phyloP scores from a whole-genome alignment of 2,329 filamentous ascomycete species.

The Xylariaceae sp. region DNA sequence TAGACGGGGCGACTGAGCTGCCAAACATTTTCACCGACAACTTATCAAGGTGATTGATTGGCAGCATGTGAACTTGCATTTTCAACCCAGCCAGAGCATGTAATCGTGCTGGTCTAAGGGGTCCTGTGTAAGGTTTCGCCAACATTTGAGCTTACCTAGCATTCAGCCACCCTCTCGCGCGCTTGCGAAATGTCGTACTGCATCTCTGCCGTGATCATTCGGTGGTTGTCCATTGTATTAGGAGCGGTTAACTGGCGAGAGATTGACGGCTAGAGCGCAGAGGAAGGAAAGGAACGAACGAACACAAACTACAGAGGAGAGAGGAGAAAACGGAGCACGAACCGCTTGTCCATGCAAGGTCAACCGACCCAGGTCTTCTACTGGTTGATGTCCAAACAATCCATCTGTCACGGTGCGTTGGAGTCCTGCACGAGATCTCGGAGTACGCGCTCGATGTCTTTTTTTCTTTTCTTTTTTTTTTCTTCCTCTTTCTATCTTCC shows the following conservation, averaged over 20 bases:
- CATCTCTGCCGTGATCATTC: constrained; percentile 23
- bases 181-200: constrained; percentile 14
- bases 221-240: constrained; percentile 17
- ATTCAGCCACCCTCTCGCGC: constrained; percentile 14
- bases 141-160: constrained; percentile 14
- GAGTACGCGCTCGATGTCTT: not conserved
- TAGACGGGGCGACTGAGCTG: constrained; percentile 16
- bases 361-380: constrained; percentile 14
- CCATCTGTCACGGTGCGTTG: constrained; percentile 11
- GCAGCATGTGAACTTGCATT: constrained; percentile 19
- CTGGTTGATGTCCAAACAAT: constrained; percentile 18
- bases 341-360: constrained; percentile 21
- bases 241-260: constrained; percentile 17
- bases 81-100: constrained; percentile 16
- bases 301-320: constrained; percentile 6
- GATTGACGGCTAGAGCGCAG: constrained; percentile 4
- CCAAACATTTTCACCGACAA: constrained; percentile 28
- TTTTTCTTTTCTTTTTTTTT: not conserved
- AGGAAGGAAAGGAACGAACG: constrained; percentile 1
- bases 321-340: constrained; percentile 14
- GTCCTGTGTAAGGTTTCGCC: constrained; percentile 24
- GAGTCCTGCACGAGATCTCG: constrained; percentile 22
- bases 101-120: not conserved
- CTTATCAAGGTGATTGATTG: constrained; percentile 6
- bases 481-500: too few relatives aligned